Base-by-base conservation (phyloP, 345 rosid species). In the Acer negundo region DNA sequence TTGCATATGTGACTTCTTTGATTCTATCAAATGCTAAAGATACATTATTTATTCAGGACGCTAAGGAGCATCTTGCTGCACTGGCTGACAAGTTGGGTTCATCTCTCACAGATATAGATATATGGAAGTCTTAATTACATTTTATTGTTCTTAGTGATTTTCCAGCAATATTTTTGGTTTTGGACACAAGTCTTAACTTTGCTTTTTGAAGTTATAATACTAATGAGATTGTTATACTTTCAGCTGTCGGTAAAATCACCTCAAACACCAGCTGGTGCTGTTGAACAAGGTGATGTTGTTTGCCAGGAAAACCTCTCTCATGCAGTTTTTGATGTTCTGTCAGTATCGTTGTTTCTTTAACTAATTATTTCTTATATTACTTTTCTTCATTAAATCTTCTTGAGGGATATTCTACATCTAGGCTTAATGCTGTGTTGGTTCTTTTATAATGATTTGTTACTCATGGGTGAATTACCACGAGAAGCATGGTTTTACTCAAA, bases 41-140 rank as follows among this genome's bases (percentile, higher is more conserved):
- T 76, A 23, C 67, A 15, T 61, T 66, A 56, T 17, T 40, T 61
- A 78, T 85, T 62, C 92, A 96, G 99, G 99, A 96, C 80, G 98
- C 97, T 67, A 96, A 94, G 86, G 97, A 92, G 88, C 97, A 94
- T 86, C 95, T 96, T 74, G 90, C 90, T 65, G 98, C 99, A 7
- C 76, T 96, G 83, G 99, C 94, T 59, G 95, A 94, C 90, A 87
- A 92, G 88, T 89, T 96, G 86, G 98, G 97, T 77, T 76, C 90
- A n/a, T 91, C 98, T 62, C 87, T 96, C 81, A 87, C 95, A 16
- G 98, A 89, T 81, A 96, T 94, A 75, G 89, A 92, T 84, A 98
- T 96, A 94, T 64, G 84, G 69, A 74, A 70, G 75, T 77, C 67
- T 20, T 42, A 17, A 61, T 82, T 69, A 56, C 72, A 44, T 68